Evolutionary conservation across 2,329 filamentous ascomycete species (phyloP), one percentile per base, ranked within the genome.

Genomic region (Trichoderma guizhouense): DNA sequence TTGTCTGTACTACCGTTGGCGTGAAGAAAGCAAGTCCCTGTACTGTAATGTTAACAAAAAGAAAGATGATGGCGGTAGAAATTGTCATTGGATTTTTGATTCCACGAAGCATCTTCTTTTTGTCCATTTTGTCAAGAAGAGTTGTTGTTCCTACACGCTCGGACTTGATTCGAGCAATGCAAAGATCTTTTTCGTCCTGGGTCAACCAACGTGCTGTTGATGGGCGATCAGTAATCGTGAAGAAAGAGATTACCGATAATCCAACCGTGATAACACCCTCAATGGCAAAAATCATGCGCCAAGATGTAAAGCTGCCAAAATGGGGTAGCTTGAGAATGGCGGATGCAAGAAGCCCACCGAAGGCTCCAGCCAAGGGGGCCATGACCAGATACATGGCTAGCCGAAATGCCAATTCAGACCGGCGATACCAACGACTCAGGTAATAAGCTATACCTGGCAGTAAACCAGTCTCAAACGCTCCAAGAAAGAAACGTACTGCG

Each of bases 281-380:
- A 34, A 92, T 90, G 32, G 86, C 87, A 72, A 92, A 92, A 71
- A 92, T 91, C 89, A 91, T 92, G 8, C 90, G 83, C 91, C 90
- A 92, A 21, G 79, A 81, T 61, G 82, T 82, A 0, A 92, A 81
- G 11, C 82, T 78, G 9, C 89, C 90, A 73, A 92, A 88, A 71
- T 83, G 79, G 69, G 86, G 81, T 2, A 93, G 83, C 2, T 82
- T 89, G n/a, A 93, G 83, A 73, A 93, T 93, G 1, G 82, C 91
- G 0, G 85, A 88, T 0, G 88, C 88, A 0, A 93, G 82, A 0
- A 93, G 83, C 0, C 91, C 91, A 28, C 91, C 91, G 75, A 93
- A 93, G 0, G 91, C 91, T 3, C 91, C 91, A 0, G 91, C 91
- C 0, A 93, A 83, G 0, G 91, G 90, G 0, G 90, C 88, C 86